phyloP scores from a whole-genome alignment of 1,139 yeast species.

The Arxiozyma telluris region DNA sequence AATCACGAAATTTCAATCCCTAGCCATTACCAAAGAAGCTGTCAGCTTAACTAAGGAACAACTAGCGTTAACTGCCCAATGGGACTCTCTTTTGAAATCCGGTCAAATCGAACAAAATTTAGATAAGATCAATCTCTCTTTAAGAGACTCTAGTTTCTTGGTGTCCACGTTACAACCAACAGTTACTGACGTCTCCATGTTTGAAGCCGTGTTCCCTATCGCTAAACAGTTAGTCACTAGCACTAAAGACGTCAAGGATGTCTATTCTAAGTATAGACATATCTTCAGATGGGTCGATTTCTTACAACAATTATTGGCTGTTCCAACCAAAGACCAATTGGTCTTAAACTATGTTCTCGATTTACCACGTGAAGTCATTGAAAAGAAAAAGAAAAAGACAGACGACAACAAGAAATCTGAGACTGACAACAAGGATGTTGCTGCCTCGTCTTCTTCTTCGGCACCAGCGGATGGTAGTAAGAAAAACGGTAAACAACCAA shows the following conservation, averaged over 20 bases:
- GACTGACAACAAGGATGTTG: constrained; percentile 24
- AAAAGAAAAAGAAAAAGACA: constrained; percentile 43
- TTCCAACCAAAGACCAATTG: constrained; percentile 48
- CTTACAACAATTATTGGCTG: constrained; percentile 55
- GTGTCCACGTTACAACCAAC: constrained; percentile 54
- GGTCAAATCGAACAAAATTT: constrained; percentile 51
- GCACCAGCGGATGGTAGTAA: constrained; percentile 29
- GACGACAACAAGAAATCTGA: constrained; percentile 28
- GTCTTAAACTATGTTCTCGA: constrained; percentile 48
- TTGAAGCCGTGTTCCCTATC: constrained; percentile 53
- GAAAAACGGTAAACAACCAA: constrained; percentile 29
- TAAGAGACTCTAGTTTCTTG: constrained; percentile 63
- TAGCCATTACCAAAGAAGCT: constrained; percentile 34
- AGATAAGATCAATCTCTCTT: constrained; percentile 54
- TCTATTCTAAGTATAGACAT: constrained; percentile 61
- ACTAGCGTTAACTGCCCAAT: constrained; percentile 73
- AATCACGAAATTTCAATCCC: constrained; percentile 35
- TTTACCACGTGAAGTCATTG: constrained; percentile 61
- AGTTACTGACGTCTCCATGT: constrained; percentile 58
- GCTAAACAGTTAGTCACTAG: constrained; percentile 44
- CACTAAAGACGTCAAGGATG: constrained; percentile 29
- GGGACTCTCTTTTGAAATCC: constrained; percentile 55
- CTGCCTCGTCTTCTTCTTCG: constrained; percentile 3
- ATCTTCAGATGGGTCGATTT: constrained; percentile 86
- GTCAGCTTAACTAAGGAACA: constrained; percentile 34